Evolutionary conservation across 345 rosid species (phyloP).

Genomic region (Populus simonii): DNA sequence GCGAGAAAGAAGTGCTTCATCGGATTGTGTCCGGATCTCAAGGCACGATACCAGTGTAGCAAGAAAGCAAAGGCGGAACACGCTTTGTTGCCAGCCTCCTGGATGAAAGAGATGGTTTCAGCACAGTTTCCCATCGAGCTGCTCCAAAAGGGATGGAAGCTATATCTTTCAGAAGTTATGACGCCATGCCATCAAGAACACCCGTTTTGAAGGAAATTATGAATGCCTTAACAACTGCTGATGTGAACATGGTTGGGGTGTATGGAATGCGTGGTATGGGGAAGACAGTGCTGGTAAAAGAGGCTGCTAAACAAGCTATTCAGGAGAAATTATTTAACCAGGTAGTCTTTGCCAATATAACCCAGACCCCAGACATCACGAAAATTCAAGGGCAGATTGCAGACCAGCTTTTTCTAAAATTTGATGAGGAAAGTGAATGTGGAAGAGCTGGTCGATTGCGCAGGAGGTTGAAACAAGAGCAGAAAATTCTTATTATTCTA

Average conservation of each 20-base stretch:
- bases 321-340: neutral
- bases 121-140: neutral
- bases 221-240: neutral
- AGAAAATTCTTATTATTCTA: constrained; percentile 24
- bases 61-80: neutral
- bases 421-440: neutral
- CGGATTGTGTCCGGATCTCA: constrained; percentile 2
- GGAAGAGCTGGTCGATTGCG: neutral
- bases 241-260: neutral
- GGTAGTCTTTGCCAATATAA: constrained; percentile 5
- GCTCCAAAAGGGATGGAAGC: neutral
- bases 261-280: constrained; percentile 8
- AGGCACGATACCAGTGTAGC: neutral
- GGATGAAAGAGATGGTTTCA: neutral
- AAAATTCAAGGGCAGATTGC: constrained; percentile 24
- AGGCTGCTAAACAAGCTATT: neutral
- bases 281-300: neutral
- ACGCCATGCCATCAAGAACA: neutral
- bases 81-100: neutral
- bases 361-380: neutral
- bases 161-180: neutral
- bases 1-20: neutral
- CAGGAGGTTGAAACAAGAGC: neutral
- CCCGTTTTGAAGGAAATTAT: neutral
- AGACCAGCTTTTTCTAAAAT: neutral